Evolutionary conservation across 768 basidiomycete genomes (phyloP), one percentile per base, ranked within the genome.

Genomic region (Kwoniella europaea): DNA sequence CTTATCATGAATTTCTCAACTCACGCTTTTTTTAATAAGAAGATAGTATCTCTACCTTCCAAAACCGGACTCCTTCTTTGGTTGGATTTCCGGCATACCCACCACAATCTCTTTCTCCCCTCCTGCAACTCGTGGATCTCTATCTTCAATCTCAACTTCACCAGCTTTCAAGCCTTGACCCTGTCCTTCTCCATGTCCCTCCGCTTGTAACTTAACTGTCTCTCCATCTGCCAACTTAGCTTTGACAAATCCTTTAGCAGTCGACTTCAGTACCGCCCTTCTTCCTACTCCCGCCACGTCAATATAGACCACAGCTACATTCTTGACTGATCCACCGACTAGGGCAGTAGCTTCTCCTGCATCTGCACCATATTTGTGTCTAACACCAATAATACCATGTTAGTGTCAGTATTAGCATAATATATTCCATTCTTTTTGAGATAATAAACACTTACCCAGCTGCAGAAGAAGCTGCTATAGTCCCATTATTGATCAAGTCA

Each of bases 281-380:
- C 91, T 85, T 10, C 91, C 91, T 46, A 93, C 88, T 0, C 91
- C 91, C 1, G 86, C 83, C 85, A 90, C 86, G 79, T 92, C 91
- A 52, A 92, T 87, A 82, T 92, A 93, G 22, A 93, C 90, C 46
- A 92, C 85, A 3, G 87, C 89, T 13, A 91, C 88, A 82, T 92
- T 92, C 71, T 88, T 85, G 43, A 89, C 90, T 0, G 89, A 88
- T 9, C 88, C 89, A 6, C 90, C 88, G 68, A 90, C 84, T 63
- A 91, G 83, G 60, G 86, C 82, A 1, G 89, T 88, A 20, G 86
- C 88, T 56, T 89, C 85, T 10, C 86, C 90, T 7, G 89, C 90
- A 62, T 90, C 88, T 0, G 87, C 79, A 2, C 91, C 91, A 76
- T 90, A 91, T 71, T 81, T 81, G 77, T 85, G 83, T n/a, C 82